Evolutionary conservation across 2,329 filamentous ascomycete genomes (phyloP), one percentile per base, ranked within the genome.

Genomic region (Allantophomopsis cytisporea): DNA sequence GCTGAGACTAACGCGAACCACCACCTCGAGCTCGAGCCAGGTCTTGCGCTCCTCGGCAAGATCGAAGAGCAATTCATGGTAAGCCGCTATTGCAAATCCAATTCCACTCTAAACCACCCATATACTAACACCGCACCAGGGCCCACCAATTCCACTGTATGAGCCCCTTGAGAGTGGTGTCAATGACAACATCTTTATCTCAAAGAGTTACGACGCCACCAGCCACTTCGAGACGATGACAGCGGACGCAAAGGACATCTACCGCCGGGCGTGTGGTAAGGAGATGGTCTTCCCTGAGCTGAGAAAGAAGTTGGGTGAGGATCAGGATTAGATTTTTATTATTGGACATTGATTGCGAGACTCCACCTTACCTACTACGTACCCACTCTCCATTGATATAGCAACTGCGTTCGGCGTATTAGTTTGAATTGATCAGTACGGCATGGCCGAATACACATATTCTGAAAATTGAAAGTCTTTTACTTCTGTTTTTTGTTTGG

Each of bases 51-150:
- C 49, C 79, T 98, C 21, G 91, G 91, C 51, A 76, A 77, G 60
- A 91, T 95, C 47, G 88, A 96, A 66, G 91, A 96, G 73, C 88
- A 87, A 61, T 98, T 96, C 66, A 87, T 94, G 82, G 84, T 76
- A 62, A 49, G 65, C 48, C 1, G 8, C 17, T 34, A 17, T 28
- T 10, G 12, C 18, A 5, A 17, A 13, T 33, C 38, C 3, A 28
- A 28, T 8, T 12, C 11, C 23, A 28, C 4, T 8, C 7, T 18
- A 36, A 21, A 15, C n/a, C n/a, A 21, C 10, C 14, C 7, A 17
- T n/a, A 34, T 33, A 41, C 42, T 38, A 30, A 40, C 21, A 20
- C 21, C 32, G n/a, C 18, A 30, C 18, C 37, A 78, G 73, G 74
- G 86, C 18, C 66, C 85, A 21, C 85, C 91, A 14, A 94, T 95